phyloP scores from a whole-genome alignment of 768 basidiomycete species.

The Brasilioporus rufonigricans region DNA sequence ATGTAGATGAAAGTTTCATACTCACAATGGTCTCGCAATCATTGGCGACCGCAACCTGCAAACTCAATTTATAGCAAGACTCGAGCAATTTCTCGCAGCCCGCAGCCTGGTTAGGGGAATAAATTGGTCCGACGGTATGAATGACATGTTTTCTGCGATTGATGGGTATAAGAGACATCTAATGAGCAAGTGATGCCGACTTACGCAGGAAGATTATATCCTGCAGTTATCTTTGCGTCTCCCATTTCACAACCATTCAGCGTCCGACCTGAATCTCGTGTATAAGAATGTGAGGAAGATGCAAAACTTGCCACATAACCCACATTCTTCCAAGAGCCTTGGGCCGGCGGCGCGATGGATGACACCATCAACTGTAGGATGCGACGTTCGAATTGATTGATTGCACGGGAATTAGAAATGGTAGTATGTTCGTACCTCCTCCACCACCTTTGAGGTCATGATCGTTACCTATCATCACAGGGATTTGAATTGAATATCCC shows the following conservation, averaged over 20 bases:
- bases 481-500: background rate
- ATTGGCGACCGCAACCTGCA: constrained; percentile 60
- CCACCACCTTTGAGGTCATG: constrained; percentile 57
- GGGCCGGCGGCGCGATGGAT: constrained; percentile 77
- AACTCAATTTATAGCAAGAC: constrained; percentile 66
- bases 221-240: constrained; percentile 75
- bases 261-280: constrained; percentile 59
- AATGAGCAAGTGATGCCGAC: constrained; percentile 26
- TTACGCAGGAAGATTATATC: constrained; percentile 74
- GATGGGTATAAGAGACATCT: background rate
- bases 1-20: background rate
- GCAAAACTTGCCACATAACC: constrained; percentile 17
- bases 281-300: constrained; percentile 1
- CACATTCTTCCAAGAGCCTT: constrained; percentile 67
- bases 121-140: constrained; percentile 80
- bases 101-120: constrained; percentile 36
- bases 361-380: constrained; percentile 67
- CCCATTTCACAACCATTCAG: constrained; percentile 71
- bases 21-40: constrained; percentile 62
- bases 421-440: constrained; percentile 50
- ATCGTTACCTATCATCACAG: background rate
- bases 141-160: constrained; percentile 63
- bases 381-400: background rate
- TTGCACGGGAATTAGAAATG: background rate
- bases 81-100: constrained; percentile 52